Evolutionary conservation across 306 rosid species (phyloP), one percentile per base, ranked within the genome.

Genomic region (Ceratonia siliqua): DNA sequence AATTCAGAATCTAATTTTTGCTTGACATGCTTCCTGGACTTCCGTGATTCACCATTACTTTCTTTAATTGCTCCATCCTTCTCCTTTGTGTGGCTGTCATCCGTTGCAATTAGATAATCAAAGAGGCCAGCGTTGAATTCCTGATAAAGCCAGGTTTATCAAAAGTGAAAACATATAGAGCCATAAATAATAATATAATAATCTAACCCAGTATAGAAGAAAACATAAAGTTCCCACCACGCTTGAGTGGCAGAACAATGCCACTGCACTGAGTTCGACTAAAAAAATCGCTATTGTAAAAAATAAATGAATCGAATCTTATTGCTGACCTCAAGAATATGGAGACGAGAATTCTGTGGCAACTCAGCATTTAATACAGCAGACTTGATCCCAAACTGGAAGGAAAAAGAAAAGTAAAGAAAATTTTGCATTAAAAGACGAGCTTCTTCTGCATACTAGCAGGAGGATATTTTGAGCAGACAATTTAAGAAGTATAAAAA

Each of bases 111-210:
- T 56, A 94, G 82, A 83, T 90, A 94, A 89, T 94, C 99, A 66
- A 94, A 94, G 52, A 94, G 96, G 69, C 99, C 97, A 6, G 97
- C 99, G 78, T 92, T 94, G 91, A 94, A 94, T 82, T 91, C 99
- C 99, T 94, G 91, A 81, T 62, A 58, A 85, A 68, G 62, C 53
- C 82, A 76, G 67, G 49, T 64, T 68, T 20, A 54, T 33, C 62
- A 79, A 75, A 68, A 30, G 58, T 56, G 38, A 67, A 61, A 50
- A 78, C 63, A 70, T 36, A 17, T 17, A 41, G 15, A 69, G 46
- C 61, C 62, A 52, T 54, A 55, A 74, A 57, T 32, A 54, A 67
- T 32, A 72, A 56, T 57, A 55, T 17, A 61, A 54, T 38, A 24
- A 54, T 24, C 22, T 39, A 62, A 50, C 22, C 32, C 25, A 27